Evolutionary conservation across 306 rosid species (phyloP).

Genomic region (Lablab purpureus): DNA sequence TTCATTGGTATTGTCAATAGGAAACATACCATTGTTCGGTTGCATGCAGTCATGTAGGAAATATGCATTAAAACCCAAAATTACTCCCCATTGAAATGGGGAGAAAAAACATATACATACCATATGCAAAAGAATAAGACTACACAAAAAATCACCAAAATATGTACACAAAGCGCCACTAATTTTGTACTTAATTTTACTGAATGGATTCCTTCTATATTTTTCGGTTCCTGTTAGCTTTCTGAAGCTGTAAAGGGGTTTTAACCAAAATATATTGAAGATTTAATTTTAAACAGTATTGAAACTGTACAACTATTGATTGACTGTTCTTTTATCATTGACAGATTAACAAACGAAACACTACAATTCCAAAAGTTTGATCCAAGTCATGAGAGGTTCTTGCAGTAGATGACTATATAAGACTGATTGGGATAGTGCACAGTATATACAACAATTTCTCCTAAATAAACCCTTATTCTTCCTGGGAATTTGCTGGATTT

Average conservation of each 20-base stretch:
- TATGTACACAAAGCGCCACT: background rate
- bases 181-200: background rate
- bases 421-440: background rate
- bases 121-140: slow-evolving; percentile 21
- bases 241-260: background rate
- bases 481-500: background rate
- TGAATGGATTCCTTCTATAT: background rate
- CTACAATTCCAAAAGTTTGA: background rate
- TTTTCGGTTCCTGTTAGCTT: background rate
- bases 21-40: background rate
- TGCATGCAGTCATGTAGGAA: background rate
- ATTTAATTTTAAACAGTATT: background rate
- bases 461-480: background rate
- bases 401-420: background rate
- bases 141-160: slow-evolving; percentile 10
- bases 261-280: background rate
- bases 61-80: background rate
- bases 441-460: background rate
- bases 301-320: background rate
- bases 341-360: background rate
- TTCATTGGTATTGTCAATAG: slow-evolving; percentile 25
- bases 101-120: background rate
- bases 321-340: background rate
- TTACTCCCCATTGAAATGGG: background rate
- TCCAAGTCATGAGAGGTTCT: background rate